Base-by-base conservation (phyloP, 768 basidiomycete genomes). In the Lactarius sp. region DNA sequence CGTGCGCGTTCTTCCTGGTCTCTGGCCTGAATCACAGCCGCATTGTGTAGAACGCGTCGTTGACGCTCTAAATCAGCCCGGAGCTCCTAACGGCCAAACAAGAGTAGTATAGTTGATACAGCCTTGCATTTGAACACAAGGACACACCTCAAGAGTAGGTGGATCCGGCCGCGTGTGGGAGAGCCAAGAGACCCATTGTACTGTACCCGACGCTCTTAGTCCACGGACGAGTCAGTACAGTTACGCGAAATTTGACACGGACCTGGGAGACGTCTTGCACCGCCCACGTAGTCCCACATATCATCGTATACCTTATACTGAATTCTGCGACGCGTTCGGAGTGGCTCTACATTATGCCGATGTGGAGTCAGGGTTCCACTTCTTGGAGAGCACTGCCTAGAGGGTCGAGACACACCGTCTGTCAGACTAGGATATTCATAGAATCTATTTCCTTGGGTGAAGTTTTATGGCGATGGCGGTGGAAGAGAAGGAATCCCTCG, bases 131-230 rank as follows among this genome's bases (percentile, higher is more conserved):
- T 33, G 6, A 62, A 22, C 18, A 22, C 6, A 27, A 18, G 31
- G 33, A 66, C 62, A 53, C 8, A 64, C 68, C 44, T 67, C 66
- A 10, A 61, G 42, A 9, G 62, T 20, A 4, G 68, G 68, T 14
- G 66, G 44, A 53, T 59, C 31, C 31, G 54, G 37, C 31, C 66
- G 58, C 0, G 66, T 68, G 44, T 68, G 68, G 1, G 66, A 52
- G 1, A 68, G 58, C 68, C 68, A 68, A 31, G 68, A 63, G 31
- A 56, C 39, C 68, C 68, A 68, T 6, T 68, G 68, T 7, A 67
- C 62, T 67, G 56, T 39, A 53, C 39, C 37, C 27, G 52, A 50
- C 39, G 37, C 27, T 41, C 37, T 59, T 4, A 51, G 55, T 53
- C 39, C 47, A 58, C 6, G 54, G 46, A 22, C 59, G 52, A 52